Base-by-base conservation (phyloP, 2,329 filamentous ascomycete genomes). In the Aspergillus fructus region DNA sequence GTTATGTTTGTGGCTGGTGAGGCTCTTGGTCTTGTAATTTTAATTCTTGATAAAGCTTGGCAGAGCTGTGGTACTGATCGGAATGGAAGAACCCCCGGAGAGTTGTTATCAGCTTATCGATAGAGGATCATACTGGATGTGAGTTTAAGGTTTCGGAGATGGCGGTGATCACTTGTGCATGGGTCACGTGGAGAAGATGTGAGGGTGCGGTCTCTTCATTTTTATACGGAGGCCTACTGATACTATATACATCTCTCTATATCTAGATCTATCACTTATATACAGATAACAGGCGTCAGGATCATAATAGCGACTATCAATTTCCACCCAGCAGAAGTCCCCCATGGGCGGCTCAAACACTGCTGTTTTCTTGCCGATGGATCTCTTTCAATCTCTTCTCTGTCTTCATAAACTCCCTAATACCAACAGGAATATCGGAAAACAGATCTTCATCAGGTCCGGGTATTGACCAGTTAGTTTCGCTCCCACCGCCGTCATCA, bases 391-490 rank as follows among this genome's bases (percentile, higher is more conserved):
- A 75, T 73, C 81, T 88, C 83, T 97, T 97, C 79, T 99, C 94
- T 59, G 89, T 92, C 79, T 89, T 91, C 93, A 99, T 97, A 69
- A 99, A 99, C 74, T 96, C 93, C 60, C 91, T 82, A 63, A 99
- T 97, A 0, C 93, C 94, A 9, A 97, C 90, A 0, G 94, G 93
- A 52, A 99, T 87, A 64, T 85, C 85, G 49, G 85, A 84, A 68
- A 96, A 96, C 37, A 96, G 71, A 49, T 90, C 86, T 59, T 87
- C 81, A 2, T 68, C 62, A 19, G 64, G 71, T 11, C 72, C 73
- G 27, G 79, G 72, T 13, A 66, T 55, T 23, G 74, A 68, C 89
- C 89, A 91, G 66, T 87, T 88, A 13, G 83, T 78, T 65, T 89
- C 86, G 56, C 87, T 90, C 2, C 89, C 90, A 24, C 89, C 89